Percentiles rank a stretch among this genome's conserved stretches.
Evolutionary conservation across 2,329 filamentous ascomycete genomes (phyloP).

Genomic region (Exophiala sp.): DNA sequence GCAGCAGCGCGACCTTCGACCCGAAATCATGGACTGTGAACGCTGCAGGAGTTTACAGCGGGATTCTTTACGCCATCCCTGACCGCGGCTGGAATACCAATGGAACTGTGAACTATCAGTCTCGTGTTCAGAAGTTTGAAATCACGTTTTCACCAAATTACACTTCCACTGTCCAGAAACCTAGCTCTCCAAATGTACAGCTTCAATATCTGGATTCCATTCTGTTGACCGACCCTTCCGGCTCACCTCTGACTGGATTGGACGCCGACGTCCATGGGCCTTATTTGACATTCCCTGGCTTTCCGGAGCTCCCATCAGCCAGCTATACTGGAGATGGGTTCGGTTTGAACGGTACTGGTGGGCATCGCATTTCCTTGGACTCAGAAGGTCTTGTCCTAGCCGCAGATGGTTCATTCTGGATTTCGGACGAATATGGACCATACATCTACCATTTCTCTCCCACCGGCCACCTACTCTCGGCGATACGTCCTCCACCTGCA

Average conservation of each 20-base stretch:
- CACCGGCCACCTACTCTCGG: slow-evolving; percentile 57
- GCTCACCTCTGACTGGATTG: slow-evolving; percentile 60
- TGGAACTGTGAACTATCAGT: slow-evolving; percentile 65
- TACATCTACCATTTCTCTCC: slow-evolving; percentile 65
- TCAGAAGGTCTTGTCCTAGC: slow-evolving; percentile 64
- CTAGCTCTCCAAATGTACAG: slow-evolving; percentile 58
- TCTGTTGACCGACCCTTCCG: slow-evolving; percentile 61
- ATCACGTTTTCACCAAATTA: slow-evolving; percentile 55
- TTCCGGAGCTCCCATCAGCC: slow-evolving; percentile 60
- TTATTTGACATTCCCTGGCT: slow-evolving; percentile 54
- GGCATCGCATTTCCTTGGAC: slow-evolving; percentile 59
- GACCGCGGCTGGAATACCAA: slow-evolving; percentile 72
- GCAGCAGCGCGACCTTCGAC: slow-evolving; percentile 63
- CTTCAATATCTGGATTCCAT: slow-evolving; percentile 64
- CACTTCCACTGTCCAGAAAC: slow-evolving; percentile 44
- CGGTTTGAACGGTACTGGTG: slow-evolving; percentile 58
- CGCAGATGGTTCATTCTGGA: slow-evolving; percentile 61
- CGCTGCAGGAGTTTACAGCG: slow-evolving; percentile 52
- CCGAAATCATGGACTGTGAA: slow-evolving; percentile 55
- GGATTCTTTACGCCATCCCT: slow-evolving; percentile 61
- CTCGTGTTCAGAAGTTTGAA: slow-evolving; percentile 65
- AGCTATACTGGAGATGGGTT: slow-evolving; percentile 67
- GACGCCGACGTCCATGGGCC: slow-evolving; percentile 53
- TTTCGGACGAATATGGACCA: slow-evolving; percentile 68
- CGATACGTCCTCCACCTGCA: slow-evolving; percentile 63